Conservation (phyloP, 306 rosid genomes). For the Begonia masoniana region DNA sequence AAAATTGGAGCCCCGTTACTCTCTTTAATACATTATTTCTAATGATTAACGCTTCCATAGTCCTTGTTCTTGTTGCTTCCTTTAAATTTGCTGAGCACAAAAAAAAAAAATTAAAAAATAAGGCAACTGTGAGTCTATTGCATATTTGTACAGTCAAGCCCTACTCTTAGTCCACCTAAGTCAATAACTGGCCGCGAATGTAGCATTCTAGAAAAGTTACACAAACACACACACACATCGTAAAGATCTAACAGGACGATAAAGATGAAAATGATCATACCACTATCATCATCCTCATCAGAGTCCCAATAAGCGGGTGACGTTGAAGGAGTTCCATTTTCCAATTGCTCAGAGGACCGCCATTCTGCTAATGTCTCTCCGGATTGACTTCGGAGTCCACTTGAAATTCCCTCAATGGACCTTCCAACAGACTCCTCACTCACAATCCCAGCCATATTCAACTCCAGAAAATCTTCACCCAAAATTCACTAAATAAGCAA, state of each 20-base stretch:
- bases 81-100: too few relatives aligned
- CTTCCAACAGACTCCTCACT: constrained; percentile 77
- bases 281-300: constrained; percentile 75
- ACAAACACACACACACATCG: background rate
- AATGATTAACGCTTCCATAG: too few relatives aligned
- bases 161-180: too few relatives aligned
- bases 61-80: too few relatives aligned
- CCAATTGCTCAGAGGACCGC: constrained; percentile 98
- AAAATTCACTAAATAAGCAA: constrained; percentile 13
- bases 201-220: background rate
- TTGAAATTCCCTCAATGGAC: constrained; percentile 53
- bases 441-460: constrained; percentile 69
- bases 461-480: constrained; percentile 24
- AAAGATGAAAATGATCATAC: constrained; percentile 16
- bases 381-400: constrained; percentile 64
- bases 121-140: too few relatives aligned
- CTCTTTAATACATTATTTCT: too few relatives aligned
- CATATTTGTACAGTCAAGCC: too few relatives aligned
- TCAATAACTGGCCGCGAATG: background rate
- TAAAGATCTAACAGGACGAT: background rate
- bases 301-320: constrained; percentile 98
- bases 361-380: constrained; percentile 95
- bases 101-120: too few relatives aligned
- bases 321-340: constrained; percentile 81
- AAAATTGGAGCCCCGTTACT: too few relatives aligned